A percentile compares a stretch with the other conserved stretches of the same genome.
Evolutionary conservation across 2,329 filamentous ascomycete species (phyloP).

Genomic region (Alternaria ethzedia): DNA sequence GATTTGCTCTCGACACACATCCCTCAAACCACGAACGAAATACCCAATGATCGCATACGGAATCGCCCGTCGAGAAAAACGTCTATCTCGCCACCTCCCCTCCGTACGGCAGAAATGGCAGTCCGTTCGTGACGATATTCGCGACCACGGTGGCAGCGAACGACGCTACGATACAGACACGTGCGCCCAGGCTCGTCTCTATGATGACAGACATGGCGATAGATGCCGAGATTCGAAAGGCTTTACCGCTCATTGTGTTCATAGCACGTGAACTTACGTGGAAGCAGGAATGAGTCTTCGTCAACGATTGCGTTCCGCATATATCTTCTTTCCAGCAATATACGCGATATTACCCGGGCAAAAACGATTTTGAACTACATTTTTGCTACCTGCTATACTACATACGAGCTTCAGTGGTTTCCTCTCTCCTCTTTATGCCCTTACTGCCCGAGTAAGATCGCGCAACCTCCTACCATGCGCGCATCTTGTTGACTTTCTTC

Average conservation of each 20-base stretch:
- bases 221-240: neutral
- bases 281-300: neutral
- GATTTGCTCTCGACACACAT: neutral
- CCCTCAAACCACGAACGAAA: neutral
- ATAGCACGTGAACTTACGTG: neutral
- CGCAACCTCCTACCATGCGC: neutral
- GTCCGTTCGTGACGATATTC: neutral
- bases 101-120: neutral
- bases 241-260: neutral
- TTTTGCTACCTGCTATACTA: neutral
- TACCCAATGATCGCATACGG: neutral
- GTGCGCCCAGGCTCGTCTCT: neutral
- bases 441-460: neutral
- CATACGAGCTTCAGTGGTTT: neutral
- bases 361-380: neutral
- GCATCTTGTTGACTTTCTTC: neutral
- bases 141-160: neutral
- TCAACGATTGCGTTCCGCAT: neutral
- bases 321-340: neutral
- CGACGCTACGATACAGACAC: neutral
- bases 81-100: neutral
- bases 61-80: neutral
- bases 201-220: neutral
- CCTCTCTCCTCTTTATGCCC: neutral
- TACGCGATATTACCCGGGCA: neutral